phyloP scores from a whole-genome alignment of 768 basidiomycete species.

The Clavulina sp. region DNA sequence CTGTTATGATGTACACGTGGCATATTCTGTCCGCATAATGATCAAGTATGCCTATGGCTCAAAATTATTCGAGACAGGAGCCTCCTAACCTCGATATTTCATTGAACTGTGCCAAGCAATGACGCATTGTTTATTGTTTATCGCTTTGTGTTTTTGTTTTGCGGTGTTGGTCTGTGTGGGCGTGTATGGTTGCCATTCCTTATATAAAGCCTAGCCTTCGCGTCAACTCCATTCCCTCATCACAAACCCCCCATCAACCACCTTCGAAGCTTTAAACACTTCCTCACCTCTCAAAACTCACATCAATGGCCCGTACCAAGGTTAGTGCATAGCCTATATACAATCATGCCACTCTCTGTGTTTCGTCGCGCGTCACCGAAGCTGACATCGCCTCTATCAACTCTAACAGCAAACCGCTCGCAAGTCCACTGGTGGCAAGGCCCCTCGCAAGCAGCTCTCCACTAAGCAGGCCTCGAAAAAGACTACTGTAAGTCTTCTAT shows the following conservation, averaged over 20 bases:
- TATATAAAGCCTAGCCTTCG: too few species aligned
- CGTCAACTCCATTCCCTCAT: too few species aligned
- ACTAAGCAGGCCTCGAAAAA: constrained; percentile 74
- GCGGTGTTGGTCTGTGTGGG: too few species aligned
- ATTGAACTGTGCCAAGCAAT: too few species aligned
- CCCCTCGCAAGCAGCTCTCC: constrained; percentile 85
- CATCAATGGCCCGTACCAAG: constrained; percentile 15
- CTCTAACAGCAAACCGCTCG: constrained; percentile 82
- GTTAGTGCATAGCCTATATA: neutral
- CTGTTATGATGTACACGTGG: too few species aligned
- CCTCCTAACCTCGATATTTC: too few species aligned
- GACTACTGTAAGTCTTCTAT: constrained; percentile 27
- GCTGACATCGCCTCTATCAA: neutral
- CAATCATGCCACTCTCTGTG: neutral
- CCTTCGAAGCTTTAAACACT: neutral
- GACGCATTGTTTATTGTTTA: too few species aligned
- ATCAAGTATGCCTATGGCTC: too few species aligned
- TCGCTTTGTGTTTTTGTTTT: too few species aligned
- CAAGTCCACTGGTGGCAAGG: constrained; percentile 89
- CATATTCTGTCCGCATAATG: too few species aligned
- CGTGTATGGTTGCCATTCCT: too few species aligned
- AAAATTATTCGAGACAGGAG: too few species aligned
- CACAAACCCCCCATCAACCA: neutral
- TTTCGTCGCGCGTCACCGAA: neutral
- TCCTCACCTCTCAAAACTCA: neutral